Percentiles rank a stretch among this genome's conserved stretches.
These are phyloP conservation scores for Herpotrichia juniperi DNA, from an alignment of 2,329 filamentous ascomycete genomes.

Conservation along the genomic window DNA sequence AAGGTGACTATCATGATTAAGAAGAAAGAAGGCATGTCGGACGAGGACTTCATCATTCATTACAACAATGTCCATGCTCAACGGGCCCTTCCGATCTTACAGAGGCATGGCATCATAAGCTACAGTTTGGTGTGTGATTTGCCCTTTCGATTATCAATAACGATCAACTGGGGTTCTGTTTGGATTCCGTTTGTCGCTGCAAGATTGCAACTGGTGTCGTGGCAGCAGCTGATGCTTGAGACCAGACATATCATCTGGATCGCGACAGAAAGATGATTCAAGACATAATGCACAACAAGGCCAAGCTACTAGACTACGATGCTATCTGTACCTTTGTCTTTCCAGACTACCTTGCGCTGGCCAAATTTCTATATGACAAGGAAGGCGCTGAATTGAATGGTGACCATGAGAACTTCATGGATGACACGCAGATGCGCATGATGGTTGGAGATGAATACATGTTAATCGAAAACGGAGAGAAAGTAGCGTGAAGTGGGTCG, in stretches of 20 bases:
- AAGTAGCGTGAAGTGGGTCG: constrained; percentile 21
- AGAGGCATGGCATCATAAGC: constrained; percentile 51
- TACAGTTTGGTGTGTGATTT: constrained; percentile 52
- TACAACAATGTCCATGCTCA: constrained; percentile 55
- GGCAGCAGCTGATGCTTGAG: not conserved
- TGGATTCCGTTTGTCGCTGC: too few relatives aligned
- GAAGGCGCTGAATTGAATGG: constrained; percentile 47
- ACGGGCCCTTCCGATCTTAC: constrained; percentile 50
- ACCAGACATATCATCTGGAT: constrained; percentile 52
- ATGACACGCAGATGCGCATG: constrained; percentile 50
- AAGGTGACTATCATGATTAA: constrained; percentile 55
- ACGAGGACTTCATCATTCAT: constrained; percentile 52
- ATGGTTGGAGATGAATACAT: constrained; percentile 55
- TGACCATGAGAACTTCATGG: constrained; percentile 49
- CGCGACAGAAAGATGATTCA: constrained; percentile 51
- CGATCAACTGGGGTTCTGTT: not conserved
- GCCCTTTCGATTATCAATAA: not conserved
- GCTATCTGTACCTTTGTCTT: constrained; percentile 58
- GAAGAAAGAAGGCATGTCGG: constrained; percentile 54
- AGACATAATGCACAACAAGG: constrained; percentile 54
- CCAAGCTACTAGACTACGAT: constrained; percentile 52
- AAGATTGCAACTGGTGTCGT: not conserved
- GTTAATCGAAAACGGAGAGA: constrained; percentile 44
- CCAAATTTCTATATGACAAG: constrained; percentile 54
- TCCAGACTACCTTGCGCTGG: constrained; percentile 52